Evolutionary conservation across 371 early-diverging fungal genomes (phyloP).

Genomic region (Rhizopus sp.): DNA sequence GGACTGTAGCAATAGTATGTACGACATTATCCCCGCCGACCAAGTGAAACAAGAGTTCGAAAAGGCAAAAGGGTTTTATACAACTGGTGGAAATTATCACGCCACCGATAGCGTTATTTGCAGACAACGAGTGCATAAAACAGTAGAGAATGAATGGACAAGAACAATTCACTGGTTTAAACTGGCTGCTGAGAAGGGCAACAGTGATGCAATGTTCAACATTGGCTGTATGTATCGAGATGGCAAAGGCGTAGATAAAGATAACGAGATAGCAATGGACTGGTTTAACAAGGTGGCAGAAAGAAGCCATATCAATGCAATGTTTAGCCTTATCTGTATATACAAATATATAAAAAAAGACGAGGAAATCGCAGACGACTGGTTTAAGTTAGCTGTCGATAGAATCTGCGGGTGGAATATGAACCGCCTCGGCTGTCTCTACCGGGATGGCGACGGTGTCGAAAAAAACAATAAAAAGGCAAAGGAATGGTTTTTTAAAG

Average conservation of each 20-base stretch:
- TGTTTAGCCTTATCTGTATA: not conserved
- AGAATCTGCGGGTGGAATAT: not conserved
- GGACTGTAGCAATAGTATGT: too few relatives aligned
- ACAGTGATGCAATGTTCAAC: not conserved
- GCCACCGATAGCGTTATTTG: not conserved
- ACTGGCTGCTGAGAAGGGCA: slow-evolving; percentile 1
- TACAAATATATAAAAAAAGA: not conserved
- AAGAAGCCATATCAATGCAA: not conserved
- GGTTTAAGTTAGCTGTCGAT: not conserved
- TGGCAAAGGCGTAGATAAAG: not conserved
- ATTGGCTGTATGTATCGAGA: not conserved
- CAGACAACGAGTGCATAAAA: too few relatives aligned
- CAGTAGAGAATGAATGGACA: not conserved
- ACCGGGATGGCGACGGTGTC: not conserved
- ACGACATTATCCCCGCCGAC: too few relatives aligned
- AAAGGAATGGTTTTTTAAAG: not conserved
- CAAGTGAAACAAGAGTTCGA: too few relatives aligned
- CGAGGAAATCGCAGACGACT: not conserved
- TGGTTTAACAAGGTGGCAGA: not conserved
- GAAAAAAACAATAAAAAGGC: not conserved
- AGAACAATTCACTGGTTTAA: not conserved
- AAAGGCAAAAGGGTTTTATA: not conserved
- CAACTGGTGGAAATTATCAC: not conserved
- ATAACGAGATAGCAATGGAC: not conserved
- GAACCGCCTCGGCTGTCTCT: not conserved